Percentiles rank a stretch among this genome's conserved stretches.
Evolutionary conservation across 768 basidiomycete genomes (phyloP).

Genomic region (Kwoniella sp.): DNA sequence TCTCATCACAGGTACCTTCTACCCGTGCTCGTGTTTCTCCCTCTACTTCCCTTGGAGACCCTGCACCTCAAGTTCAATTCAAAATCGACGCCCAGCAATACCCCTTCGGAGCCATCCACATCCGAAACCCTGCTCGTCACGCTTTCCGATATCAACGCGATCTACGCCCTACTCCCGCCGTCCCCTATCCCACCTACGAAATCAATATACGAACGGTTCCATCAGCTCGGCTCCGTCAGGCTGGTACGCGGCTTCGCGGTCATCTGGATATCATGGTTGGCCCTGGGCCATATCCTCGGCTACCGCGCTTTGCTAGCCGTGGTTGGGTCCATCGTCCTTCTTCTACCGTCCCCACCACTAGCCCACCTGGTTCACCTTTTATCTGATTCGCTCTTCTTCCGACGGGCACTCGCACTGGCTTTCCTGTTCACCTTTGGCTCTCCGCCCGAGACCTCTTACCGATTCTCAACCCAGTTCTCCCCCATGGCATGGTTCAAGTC

Average conservation of each 20-base stretch:
- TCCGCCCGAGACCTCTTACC: constrained; percentile 59
- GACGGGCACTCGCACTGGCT: constrained; percentile 60
- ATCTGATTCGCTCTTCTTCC: constrained; percentile 55
- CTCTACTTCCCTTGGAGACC: constrained; percentile 49
- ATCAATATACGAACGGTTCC: constrained; percentile 38
- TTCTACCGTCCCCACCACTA: constrained; percentile 41
- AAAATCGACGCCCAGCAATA: constrained; percentile 54
- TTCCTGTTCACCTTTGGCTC: constrained; percentile 65
- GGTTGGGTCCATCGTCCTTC: constrained; percentile 32
- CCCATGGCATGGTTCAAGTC: constrained; percentile 68
- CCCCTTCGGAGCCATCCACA: constrained; percentile 26
- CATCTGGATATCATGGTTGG: constrained; percentile 40
- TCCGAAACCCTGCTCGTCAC: constrained; percentile 50
- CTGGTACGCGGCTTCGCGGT: constrained; percentile 30
- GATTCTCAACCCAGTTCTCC: constrained; percentile 55
- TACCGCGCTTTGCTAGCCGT: constrained; percentile 27
- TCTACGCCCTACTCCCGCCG: constrained; percentile 54
- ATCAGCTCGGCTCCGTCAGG: constrained; percentile 24
- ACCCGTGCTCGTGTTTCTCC: constrained; percentile 56
- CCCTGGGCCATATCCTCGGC: constrained; percentile 26
- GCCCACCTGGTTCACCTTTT: constrained; percentile 42
- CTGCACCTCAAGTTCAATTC: constrained; percentile 35
- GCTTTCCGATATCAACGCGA: constrained; percentile 63
- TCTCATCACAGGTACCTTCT: constrained; percentile 56
- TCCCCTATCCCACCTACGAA: constrained; percentile 55